Evolutionary conservation across 768 basidiomycete genomes (phyloP), one percentile per base, ranked within the genome.

Genomic region (Agrocybe praecox): DNA sequence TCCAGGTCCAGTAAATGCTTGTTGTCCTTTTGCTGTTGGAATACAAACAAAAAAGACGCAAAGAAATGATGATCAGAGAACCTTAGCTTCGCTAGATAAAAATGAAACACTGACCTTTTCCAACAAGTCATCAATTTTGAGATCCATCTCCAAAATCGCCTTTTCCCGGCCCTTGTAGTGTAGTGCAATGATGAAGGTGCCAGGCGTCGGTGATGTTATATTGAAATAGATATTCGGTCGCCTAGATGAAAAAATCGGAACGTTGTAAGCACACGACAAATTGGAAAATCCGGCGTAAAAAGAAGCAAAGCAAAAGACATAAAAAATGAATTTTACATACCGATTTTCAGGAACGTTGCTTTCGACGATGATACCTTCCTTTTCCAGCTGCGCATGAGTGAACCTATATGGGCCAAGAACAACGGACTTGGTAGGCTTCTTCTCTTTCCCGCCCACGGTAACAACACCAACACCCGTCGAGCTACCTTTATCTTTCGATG

Each of bases 111-210:
- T 24, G 61, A 94, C 95, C 89, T 98, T 98, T 74, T 98, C 96
- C 68, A 98, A 75, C 60, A 98, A 74, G 74, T 99, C 96, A 72
- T 99, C 96, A 65, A 98, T 97, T 78, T 98, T 98, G 52, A 98
- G 83, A 75, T 97, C 95, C 97, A 98, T 98, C 81, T 99, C 97
- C 34, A 98, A 83, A 65, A 99, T 98, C 17, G 97, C 96, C 77
- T 98, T 98, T 68, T 99, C 97, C 18, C 97, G 86, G 42, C 97
- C 97, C 74, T 97, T 98, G 78, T 98, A 99, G 73, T 98, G 96
- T 51, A 99, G 79, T 3, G 96, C 97, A 62, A 99, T 99, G 71
- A 99, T 96, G 74, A 98, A 99, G 9, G 97, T 97, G 46, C 97
- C 97, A 0, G 97, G 96, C 8, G 94, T 92, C 1, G 97, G 97